Conservation (phyloP, 2,329 filamentous ascomycete species). For the Aspergillus candidus region DNA sequence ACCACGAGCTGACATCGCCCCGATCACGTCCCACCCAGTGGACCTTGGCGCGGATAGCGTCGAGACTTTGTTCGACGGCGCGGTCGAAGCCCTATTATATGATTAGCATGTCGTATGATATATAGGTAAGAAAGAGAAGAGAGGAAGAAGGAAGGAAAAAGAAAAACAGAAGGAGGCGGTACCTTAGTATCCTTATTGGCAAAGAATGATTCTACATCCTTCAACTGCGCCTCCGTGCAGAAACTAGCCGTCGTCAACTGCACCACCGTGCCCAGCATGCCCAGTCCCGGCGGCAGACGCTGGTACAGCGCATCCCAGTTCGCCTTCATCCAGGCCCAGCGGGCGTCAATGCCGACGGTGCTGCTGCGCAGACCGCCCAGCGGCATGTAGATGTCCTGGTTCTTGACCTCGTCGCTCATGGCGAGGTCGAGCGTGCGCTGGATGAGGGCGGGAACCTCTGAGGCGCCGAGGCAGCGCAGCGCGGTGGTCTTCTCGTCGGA, state of each 20-base stretch:
- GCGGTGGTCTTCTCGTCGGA: slow-evolving; percentile 89
- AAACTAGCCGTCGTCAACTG: slow-evolving; percentile 77
- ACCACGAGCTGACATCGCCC: slow-evolving; percentile 68
- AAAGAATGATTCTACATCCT: slow-evolving; percentile 76
- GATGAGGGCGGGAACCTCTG: slow-evolving; percentile 72
- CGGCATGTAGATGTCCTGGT: slow-evolving; percentile 90
- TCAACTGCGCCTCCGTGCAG: slow-evolving; percentile 67
- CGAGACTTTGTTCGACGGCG: slow-evolving; percentile 80
- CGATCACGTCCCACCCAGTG: slow-evolving; percentile 72
- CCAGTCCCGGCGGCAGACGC: slow-evolving; percentile 76
- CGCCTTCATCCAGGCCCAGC: slow-evolving; percentile 76
- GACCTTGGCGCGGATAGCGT: slow-evolving; percentile 77
- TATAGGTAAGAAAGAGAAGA: no score
- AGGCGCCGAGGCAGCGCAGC: slow-evolving; percentile 73
- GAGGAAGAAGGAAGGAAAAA: slow-evolving; percentile 1
- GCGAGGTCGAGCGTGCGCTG: slow-evolving; percentile 71
- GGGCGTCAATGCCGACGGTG: slow-evolving; percentile 67
- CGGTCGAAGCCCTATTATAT: slow-evolving; percentile 64
- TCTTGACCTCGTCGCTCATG: slow-evolving; percentile 76
- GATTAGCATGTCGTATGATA: no score
- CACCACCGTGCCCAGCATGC: slow-evolving; percentile 80
- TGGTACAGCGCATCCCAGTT: slow-evolving; percentile 83
- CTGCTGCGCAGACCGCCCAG: slow-evolving; percentile 72
- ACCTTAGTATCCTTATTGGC: slow-evolving; percentile 71
- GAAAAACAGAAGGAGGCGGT: slow-evolving; percentile 1